phyloP scores from a whole-genome alignment of 73 alveolate genomes.

The Effrenium voratum region DNA sequence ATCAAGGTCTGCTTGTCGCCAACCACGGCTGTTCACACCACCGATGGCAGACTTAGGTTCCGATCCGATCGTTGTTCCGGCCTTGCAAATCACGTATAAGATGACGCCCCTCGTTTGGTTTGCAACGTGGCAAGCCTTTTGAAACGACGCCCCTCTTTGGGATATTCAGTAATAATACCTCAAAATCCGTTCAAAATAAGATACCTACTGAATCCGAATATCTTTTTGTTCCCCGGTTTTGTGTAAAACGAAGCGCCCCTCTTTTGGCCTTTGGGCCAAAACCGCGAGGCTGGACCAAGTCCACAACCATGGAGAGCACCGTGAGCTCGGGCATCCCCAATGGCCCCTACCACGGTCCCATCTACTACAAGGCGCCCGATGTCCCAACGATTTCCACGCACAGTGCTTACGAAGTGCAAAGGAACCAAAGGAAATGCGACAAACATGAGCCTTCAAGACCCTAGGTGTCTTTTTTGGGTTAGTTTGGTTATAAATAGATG shows the following conservation, averaged over 20 bases:
- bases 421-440: neutral
- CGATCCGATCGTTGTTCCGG: too few relatives aligned
- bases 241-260: too few relatives aligned
- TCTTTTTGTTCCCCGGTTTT: too few relatives aligned
- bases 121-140: neutral
- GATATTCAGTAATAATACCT: neutral
- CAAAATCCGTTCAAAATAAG: neutral
- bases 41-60: too few relatives aligned
- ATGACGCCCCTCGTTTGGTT: too few relatives aligned
- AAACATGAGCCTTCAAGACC: neutral
- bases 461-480: neutral
- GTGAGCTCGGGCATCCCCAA: conserved; percentile 72
- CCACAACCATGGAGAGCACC: conserved; percentile 77
- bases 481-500: too few relatives aligned
- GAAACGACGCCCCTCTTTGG: neutral
- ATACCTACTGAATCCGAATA: conserved; percentile 23
- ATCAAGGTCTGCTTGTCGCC: too few relatives aligned
- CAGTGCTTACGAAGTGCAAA: neutral
- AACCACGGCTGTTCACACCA: too few relatives aligned
- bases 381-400: too few relatives aligned
- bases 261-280: too few relatives aligned
- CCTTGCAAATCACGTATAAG: too few relatives aligned
- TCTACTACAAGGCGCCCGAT: conserved; percentile 51
- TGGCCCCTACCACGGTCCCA: conserved; percentile 74
- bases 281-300: too few relatives aligned